Evolutionary conservation across 352 stramenopile species (phyloP).

Genomic region (Phytophthora fragariae): DNA sequence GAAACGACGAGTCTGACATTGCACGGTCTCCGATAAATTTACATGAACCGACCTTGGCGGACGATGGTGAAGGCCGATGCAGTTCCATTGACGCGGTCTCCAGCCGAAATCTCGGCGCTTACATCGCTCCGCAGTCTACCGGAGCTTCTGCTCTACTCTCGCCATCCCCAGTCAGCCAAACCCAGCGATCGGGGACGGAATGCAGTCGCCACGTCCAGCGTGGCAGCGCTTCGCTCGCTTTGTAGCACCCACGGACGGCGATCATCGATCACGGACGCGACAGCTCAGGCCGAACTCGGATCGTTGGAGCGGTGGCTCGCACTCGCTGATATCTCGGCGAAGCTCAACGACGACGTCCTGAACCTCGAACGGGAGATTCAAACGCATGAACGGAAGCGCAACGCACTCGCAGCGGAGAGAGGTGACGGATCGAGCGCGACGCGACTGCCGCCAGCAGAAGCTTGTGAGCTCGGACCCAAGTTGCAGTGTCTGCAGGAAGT

Average conservation of each 20-base stretch:
- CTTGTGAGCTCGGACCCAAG: constrained; percentile 46
- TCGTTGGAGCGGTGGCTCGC: constrained; percentile 35
- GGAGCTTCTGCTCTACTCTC: constrained; percentile 26
- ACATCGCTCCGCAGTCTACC: constrained; percentile 32
- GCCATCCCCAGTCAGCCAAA: constrained; percentile 32
- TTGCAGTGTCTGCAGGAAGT: constrained; percentile 63
- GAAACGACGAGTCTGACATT: constrained; percentile 31
- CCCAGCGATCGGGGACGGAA: constrained; percentile 5
- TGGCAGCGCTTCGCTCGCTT: constrained; percentile 34
- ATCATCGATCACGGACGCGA: constrained; percentile 17
- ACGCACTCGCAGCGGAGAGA: neutral
- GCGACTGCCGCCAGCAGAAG: constrained; percentile 29
- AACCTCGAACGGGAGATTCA: constrained; percentile 37
- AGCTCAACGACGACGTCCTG: constrained; percentile 27
- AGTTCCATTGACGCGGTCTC: constrained; percentile 37
- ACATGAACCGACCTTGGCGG: neutral
- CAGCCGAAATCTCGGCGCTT: constrained; percentile 37
- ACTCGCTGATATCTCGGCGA: constrained; percentile 21
- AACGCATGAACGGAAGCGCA: constrained; percentile 28
- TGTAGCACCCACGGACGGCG: constrained; percentile 16
- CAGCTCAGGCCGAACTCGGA: constrained; percentile 6
- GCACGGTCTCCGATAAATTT: constrained; percentile 34
- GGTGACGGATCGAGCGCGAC: constrained; percentile 13
- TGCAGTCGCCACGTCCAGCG: constrained; percentile 25
- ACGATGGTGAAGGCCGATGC: constrained; percentile 25